Percentiles rank a stretch among this genome's conserved stretches.
Evolutionary conservation across 495 filamentous ascomycete species (phyloP).

Genomic region (Lasiosphaeria miniovina): DNA sequence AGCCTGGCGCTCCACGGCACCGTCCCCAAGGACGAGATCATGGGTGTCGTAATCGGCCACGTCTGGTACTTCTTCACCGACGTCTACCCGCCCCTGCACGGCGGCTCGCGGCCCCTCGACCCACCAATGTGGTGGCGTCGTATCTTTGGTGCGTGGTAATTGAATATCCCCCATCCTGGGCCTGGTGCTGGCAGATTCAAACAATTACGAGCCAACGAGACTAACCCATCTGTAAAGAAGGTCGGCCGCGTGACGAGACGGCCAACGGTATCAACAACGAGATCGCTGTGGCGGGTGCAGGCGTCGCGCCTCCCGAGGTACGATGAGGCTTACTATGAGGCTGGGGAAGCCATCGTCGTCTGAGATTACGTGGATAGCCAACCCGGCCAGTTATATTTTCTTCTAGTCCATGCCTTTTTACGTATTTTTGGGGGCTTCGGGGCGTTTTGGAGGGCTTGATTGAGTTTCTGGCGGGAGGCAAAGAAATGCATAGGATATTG

Average conservation of each 20-base stretch:
- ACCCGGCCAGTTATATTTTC: no score
- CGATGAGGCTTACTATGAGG: conserved; percentile 15
- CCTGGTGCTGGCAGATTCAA: background rate
- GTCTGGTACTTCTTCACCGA: conserved; percentile 98
- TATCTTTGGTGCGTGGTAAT: conserved; percentile 57
- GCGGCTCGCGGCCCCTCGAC: conserved; percentile 81
- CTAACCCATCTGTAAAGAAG: conserved; percentile 28
- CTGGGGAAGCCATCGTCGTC: no score
- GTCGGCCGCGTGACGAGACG: conserved; percentile 43
- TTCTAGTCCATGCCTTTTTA: no score
- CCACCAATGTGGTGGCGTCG: conserved; percentile 89
- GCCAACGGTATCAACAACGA: conserved; percentile 51
- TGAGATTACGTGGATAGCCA: no score
- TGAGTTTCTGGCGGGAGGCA: no score
- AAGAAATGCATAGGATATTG: no score
- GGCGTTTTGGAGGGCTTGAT: no score
- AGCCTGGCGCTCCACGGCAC: conserved; percentile 79
- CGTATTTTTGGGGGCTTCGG: no score
- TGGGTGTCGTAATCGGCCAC: conserved; percentile 89
- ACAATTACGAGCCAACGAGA: background rate
- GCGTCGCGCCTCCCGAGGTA: conserved; percentile 30
- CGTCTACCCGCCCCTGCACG: conserved; percentile 87
- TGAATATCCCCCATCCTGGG: no score
- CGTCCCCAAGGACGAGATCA: conserved; percentile 92
- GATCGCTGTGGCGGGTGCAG: conserved; percentile 46